These are phyloP conservation scores for Atkinsonella hypoxylon DNA, from an alignment of 2,329 filamentous ascomycete species.

Conservation along the genomic window DNA sequence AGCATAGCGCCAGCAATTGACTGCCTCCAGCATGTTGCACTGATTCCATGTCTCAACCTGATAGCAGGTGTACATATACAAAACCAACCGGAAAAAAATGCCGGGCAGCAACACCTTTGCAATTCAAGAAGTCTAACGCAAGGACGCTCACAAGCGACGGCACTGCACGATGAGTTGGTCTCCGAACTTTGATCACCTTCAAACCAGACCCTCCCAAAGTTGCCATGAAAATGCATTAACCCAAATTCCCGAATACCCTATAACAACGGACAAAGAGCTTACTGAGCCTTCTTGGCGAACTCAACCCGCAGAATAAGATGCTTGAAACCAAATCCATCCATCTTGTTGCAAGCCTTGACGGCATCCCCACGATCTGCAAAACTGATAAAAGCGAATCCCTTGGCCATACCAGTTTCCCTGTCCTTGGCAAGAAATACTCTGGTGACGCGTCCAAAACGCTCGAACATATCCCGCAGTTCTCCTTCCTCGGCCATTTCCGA, in stretches of 20 bases:
- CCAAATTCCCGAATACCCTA: not conserved
- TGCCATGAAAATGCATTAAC: constrained; percentile 5
- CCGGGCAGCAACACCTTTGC: too few relatives aligned
- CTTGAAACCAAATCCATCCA: constrained; percentile 91
- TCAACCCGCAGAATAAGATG: constrained; percentile 79
- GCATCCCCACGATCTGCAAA: constrained; percentile 86
- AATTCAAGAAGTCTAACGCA: not conserved
- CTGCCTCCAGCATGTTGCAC: too few relatives aligned
- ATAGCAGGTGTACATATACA: too few relatives aligned
- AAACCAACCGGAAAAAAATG: too few relatives aligned
- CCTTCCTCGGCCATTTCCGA: constrained; percentile 95
- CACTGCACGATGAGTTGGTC: not conserved
- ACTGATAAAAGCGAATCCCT: constrained; percentile 98
- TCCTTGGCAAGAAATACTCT: constrained; percentile 98
- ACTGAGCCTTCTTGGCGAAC: constrained; percentile 65
- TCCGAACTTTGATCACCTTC: not conserved
- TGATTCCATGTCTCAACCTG: too few relatives aligned
- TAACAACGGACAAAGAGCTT: constrained; percentile 14
- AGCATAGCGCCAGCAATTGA: too few relatives aligned
- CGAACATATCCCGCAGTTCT: constrained; percentile 95
- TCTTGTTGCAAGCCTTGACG: constrained; percentile 86
- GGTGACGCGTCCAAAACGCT: constrained; percentile 91
- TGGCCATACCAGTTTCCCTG: constrained; percentile 86
- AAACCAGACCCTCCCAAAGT: not conserved
- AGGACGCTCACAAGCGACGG: not conserved